phyloP scores from a whole-genome alignment of 2,329 filamentous ascomycete genomes.

The Fusarium palustre region DNA sequence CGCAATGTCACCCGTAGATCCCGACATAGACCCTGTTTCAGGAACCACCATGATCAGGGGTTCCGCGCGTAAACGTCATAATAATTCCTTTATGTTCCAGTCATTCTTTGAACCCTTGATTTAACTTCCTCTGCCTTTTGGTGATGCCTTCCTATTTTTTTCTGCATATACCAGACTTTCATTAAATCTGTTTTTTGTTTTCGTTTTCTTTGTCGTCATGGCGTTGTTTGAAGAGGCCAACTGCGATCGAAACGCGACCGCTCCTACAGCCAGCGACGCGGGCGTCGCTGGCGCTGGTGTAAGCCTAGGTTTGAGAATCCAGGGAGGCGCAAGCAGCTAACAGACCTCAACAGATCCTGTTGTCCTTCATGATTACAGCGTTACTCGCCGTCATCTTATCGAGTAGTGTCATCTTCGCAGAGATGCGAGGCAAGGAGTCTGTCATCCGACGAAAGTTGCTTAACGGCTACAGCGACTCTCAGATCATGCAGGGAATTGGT shows the following conservation, averaged over 20 bases:
- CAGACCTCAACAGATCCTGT: constrained; percentile 53
- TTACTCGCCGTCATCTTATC: constrained; percentile 66
- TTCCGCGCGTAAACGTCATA: constrained; percentile 49
- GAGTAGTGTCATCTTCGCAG: constrained; percentile 67
- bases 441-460: constrained; percentile 72
- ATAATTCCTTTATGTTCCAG: constrained; percentile 26
- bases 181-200: background rate
- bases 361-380: constrained; percentile 75
- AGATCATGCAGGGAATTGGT: constrained; percentile 76
- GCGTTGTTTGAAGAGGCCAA: constrained; percentile 69
- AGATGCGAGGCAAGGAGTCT: constrained; percentile 61
- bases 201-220: constrained; percentile 55
- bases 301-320: constrained; percentile 54
- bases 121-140: constrained; percentile 11
- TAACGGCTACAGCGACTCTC: constrained; percentile 74
- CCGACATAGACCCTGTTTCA: constrained; percentile 43
- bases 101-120: constrained; percentile 28
- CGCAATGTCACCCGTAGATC: constrained; percentile 32
- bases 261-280: constrained; percentile 63
- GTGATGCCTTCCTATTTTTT: constrained; percentile 24
- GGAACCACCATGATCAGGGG: constrained; percentile 37
- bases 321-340: constrained; percentile 17
- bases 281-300: constrained; percentile 65
- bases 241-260: constrained; percentile 66
- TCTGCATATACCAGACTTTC: constrained; percentile 11